Conservation (phyloP, 129 eudicot species). For the Chrysanthemum makinoi region DNA sequence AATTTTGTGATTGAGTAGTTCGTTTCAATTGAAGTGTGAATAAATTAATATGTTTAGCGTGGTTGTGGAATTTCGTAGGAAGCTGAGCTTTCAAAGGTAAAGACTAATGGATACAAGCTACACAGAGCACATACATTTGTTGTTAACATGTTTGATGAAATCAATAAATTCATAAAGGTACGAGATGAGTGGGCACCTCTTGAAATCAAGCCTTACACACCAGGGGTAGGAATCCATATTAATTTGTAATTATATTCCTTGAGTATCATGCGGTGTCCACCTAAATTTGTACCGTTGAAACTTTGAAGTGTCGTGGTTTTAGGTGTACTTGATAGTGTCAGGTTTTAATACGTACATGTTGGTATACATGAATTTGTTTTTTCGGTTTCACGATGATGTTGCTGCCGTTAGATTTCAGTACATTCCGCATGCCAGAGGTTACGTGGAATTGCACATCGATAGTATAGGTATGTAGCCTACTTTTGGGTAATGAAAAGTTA, state of each 20-base stretch:
- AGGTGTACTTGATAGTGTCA: too few relatives aligned
- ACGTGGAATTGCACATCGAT: too few relatives aligned
- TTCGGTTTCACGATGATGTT: too few relatives aligned
- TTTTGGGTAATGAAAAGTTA: too few relatives aligned
- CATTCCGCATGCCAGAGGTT: too few relatives aligned
- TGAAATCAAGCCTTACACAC: conserved; percentile 63
- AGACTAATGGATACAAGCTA: conserved; percentile 68
- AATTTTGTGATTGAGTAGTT: too few relatives aligned
- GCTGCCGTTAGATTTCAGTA: too few relatives aligned
- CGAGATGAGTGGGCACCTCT: conserved; percentile 99
- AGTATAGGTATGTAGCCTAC: too few relatives aligned
- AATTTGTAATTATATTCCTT: neutral
- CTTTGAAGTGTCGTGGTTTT: too few relatives aligned
- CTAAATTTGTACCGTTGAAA: neutral
- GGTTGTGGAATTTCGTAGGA: conserved; percentile 41
- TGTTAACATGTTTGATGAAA: conserved; percentile 75
- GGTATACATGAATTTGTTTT: too few relatives aligned
- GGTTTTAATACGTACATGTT: too few relatives aligned
- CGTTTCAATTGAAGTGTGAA: too few relatives aligned
- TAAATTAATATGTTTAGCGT: neutral
- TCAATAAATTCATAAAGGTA: conserved; percentile 72
- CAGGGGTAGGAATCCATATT: conserved; percentile 49
- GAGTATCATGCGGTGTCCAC: neutral
- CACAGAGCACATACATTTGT: conserved; percentile 71
- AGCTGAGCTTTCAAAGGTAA: conserved; percentile 85